Conservation (phyloP, 2,329 filamentous ascomycete species). For the Trichoderma sp. region DNA sequence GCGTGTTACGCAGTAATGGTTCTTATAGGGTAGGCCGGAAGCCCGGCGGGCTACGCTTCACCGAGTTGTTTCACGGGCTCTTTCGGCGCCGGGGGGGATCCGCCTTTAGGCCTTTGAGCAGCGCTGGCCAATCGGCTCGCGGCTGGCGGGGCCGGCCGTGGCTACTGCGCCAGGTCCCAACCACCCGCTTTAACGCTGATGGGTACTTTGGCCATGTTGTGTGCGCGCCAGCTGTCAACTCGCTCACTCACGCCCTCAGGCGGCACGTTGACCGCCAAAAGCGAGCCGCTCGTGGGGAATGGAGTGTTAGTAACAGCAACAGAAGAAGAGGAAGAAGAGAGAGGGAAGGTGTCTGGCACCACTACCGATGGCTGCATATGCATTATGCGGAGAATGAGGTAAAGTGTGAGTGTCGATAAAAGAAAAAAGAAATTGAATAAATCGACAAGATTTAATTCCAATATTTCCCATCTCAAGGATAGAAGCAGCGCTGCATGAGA, state of each 20-base stretch:
- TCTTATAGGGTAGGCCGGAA: slow-evolving; percentile 17
- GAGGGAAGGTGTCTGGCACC: background rate
- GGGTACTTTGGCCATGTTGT: slow-evolving; percentile 5
- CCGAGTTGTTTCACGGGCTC: background rate
- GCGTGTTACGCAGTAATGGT: background rate
- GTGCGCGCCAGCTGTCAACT: slow-evolving; percentile 16
- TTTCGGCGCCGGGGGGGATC: slow-evolving; percentile 10
- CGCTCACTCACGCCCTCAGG: background rate
- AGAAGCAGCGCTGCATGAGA: background rate
- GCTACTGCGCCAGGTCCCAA: slow-evolving; percentile 22
- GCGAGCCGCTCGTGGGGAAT: slow-evolving; percentile 9
- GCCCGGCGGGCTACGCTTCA: slow-evolving; percentile 9
- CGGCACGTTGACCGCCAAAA: slow-evolving; percentile 23
- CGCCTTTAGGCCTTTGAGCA: slow-evolving; percentile 11
- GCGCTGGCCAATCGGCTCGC: slow-evolving; percentile 13
- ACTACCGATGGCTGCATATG: slow-evolving; percentile 15
- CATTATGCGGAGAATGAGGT: slow-evolving; percentile 20
- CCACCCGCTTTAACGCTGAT: slow-evolving; percentile 21
- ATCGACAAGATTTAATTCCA: background rate
- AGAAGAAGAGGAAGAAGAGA: background rate
- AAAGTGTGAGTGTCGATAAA: background rate
- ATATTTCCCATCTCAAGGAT: background rate
- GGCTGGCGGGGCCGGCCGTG: slow-evolving; percentile 19
- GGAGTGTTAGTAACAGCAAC: background rate
- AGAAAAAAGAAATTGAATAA: background rate